phyloP scores from a whole-genome alignment of 2,329 filamentous ascomycete species.

The Scopulariopsis brevicaulis region DNA sequence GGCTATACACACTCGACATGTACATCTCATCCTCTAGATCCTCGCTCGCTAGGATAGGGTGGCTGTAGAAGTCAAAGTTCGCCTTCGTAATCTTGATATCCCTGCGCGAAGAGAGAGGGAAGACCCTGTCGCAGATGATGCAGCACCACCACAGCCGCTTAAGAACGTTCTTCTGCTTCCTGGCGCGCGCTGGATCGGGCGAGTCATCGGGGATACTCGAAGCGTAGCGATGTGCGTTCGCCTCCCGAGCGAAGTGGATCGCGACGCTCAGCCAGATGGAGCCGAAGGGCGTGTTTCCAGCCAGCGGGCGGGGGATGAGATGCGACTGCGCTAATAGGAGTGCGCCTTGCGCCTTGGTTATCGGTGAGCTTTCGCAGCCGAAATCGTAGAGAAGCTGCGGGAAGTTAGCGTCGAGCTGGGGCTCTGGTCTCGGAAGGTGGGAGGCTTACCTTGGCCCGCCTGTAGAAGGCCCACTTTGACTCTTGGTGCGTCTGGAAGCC shows the following conservation, averaged over 20 bases:
- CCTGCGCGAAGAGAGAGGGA: conserved; percentile 36
- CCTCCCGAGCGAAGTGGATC: conserved; percentile 35
- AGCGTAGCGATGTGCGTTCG: conserved; percentile 28
- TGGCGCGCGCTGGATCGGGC: conserved; percentile 15
- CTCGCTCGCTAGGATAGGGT: conserved; percentile 22
- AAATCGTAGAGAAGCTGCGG: conserved; percentile 28
- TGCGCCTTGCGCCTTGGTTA: conserved; percentile 26
- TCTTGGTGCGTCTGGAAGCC: neutral
- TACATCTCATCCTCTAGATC: conserved; percentile 34
- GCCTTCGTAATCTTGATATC: conserved; percentile 35
- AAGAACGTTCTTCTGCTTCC: conserved; percentile 25
- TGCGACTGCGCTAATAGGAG: conserved; percentile 24
- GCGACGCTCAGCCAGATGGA: conserved; percentile 31
- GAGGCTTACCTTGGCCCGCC: conserved; percentile 24
- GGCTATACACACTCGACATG: conserved; percentile 30
- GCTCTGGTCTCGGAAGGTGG: neutral
- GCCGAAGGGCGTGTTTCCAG: conserved; percentile 24
- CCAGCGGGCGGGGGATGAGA: conserved; percentile 21
- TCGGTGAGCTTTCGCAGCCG: conserved; percentile 27
- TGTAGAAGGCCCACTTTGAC: conserved; percentile 2
- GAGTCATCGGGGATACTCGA: conserved; percentile 14
- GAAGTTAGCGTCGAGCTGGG: neutral
- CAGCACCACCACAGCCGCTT: conserved; percentile 46
- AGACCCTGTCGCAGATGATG: conserved; percentile 36
- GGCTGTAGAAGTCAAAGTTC: conserved; percentile 30